Conservation (phyloP, 1,284 basidiomycete species). For the Ceratobasidium sp. region DNA sequence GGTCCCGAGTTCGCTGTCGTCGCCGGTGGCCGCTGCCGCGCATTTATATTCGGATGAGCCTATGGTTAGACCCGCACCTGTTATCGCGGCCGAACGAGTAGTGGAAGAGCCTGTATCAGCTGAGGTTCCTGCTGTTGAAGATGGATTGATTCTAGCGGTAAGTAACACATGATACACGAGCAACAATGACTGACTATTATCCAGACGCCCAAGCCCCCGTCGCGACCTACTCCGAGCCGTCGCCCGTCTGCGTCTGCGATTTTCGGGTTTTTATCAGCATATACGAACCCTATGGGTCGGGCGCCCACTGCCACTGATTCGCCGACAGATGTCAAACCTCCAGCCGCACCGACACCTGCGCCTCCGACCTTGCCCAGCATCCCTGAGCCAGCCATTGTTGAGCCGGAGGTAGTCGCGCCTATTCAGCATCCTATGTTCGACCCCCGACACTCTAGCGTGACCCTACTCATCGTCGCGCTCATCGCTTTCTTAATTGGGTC, state of each 20-base stretch:
- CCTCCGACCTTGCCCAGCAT: slow-evolving; percentile 1
- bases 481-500: slow-evolving; percentile 94
- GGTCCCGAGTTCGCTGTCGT: slow-evolving; percentile 61
- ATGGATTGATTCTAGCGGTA: slow-evolving; percentile 20
- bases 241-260: slow-evolving; percentile 34
- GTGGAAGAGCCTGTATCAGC: slow-evolving; percentile 9
- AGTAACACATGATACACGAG: not conserved
- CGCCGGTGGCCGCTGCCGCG: slow-evolving; percentile 72
- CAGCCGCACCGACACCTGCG: slow-evolving; percentile 7
- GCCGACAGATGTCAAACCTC: slow-evolving; percentile 4
- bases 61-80: slow-evolving; percentile 6
- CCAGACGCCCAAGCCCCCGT: slow-evolving; percentile 22
- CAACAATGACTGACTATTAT: not conserved
- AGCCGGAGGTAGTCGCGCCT: not conserved
- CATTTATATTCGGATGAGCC: slow-evolving; percentile 43
- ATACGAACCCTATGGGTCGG: slow-evolving; percentile 29
- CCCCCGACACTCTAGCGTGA: slow-evolving; percentile 62
- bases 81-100: slow-evolving; percentile 13
- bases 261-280: slow-evolving; percentile 41
- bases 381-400: slow-evolving; percentile 11
- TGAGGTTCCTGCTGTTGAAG: slow-evolving; percentile 23
- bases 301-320: slow-evolving; percentile 28
- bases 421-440: slow-evolving; percentile 23
- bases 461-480: slow-evolving; percentile 82
- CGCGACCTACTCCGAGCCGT: slow-evolving; percentile 29